These are phyloP conservation scores for Penicillium crustosum DNA, from an alignment of 2,329 filamentous ascomycete genomes.

Conservation along the genomic window DNA sequence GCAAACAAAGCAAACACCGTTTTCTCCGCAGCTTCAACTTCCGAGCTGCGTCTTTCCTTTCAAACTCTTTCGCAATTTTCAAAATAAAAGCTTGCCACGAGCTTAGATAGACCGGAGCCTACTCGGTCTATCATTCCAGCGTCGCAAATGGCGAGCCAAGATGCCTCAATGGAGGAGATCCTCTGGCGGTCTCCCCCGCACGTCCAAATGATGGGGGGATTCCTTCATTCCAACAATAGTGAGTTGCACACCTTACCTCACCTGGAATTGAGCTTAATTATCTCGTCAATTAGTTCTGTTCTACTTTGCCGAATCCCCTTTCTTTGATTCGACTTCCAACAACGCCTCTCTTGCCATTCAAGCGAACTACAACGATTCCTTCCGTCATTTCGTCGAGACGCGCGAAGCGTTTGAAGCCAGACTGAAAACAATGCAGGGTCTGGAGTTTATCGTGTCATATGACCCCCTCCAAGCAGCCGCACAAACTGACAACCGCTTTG, in stretches of 20 bases:
- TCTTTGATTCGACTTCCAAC: constrained; percentile 62
- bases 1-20: constrained; percentile 34
- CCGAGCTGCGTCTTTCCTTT: constrained; percentile 1
- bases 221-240: constrained; percentile 48
- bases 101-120: background rate
- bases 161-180: constrained; percentile 45
- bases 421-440: constrained; percentile 55
- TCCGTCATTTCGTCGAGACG: constrained; percentile 53
- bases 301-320: constrained; percentile 64
- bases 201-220: constrained; percentile 49
- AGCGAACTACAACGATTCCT: constrained; percentile 49
- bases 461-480: constrained; percentile 54
- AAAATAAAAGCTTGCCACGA: background rate
- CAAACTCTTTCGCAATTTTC: background rate
- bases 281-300: constrained; percentile 51
- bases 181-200: constrained; percentile 48
- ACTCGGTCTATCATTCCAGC: background rate
- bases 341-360: constrained; percentile 59
- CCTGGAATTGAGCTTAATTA: background rate
- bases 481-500: constrained; percentile 41
- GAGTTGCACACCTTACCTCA: constrained; percentile 13
- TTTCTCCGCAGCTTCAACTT: constrained; percentile 11
- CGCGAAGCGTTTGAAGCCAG: constrained; percentile 57
- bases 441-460: constrained; percentile 60
- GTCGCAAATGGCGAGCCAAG: constrained; percentile 36